phyloP scores from a whole-genome alignment of 2,329 filamentous ascomycete species.

The Diplodia seriata region DNA sequence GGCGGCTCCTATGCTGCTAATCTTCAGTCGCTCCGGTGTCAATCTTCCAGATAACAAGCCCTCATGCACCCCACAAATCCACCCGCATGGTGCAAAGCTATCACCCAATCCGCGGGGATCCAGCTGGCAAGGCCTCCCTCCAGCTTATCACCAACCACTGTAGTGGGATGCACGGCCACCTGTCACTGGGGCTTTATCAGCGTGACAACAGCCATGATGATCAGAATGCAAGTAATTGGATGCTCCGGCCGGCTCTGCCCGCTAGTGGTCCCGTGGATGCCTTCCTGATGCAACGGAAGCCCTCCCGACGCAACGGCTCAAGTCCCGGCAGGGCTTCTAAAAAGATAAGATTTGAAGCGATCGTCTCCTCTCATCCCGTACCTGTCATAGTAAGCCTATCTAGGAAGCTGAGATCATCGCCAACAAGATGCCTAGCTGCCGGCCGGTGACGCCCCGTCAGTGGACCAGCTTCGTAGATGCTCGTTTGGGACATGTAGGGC shows the following conservation, averaged over 20 bases:
- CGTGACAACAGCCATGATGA: conserved; percentile 8
- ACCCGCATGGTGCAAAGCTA: conserved; percentile 4
- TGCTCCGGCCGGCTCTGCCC: conserved; percentile 17
- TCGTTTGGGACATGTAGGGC: conserved; percentile 8
- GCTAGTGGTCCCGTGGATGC: background rate
- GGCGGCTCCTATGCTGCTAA: background rate
- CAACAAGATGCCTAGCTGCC: background rate
- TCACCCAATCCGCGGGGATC: conserved; percentile 23
- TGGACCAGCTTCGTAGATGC: background rate
- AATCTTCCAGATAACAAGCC: conserved; percentile 22
- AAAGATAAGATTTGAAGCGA: conserved; percentile 21
- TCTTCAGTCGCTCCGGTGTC: background rate
- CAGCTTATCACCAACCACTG: conserved; percentile 25
- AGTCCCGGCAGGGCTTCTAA: background rate
- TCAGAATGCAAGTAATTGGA: conserved; percentile 22
- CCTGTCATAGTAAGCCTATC: conserved; percentile 10
- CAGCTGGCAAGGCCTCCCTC: conserved; percentile 13
- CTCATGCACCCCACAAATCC: conserved; percentile 27
- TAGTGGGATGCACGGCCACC: conserved; percentile 9
- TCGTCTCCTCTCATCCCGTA: background rate
- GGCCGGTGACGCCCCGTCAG: background rate
- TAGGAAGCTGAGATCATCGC: conserved; percentile 29
- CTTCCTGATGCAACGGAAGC: background rate
- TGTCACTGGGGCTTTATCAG: conserved; percentile 5
- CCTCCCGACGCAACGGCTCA: background rate